A percentile compares a stretch with the other conserved stretches of the same genome.
Conservation (phyloP, 331 rosid genomes). For the Malus hybrid region DNA sequence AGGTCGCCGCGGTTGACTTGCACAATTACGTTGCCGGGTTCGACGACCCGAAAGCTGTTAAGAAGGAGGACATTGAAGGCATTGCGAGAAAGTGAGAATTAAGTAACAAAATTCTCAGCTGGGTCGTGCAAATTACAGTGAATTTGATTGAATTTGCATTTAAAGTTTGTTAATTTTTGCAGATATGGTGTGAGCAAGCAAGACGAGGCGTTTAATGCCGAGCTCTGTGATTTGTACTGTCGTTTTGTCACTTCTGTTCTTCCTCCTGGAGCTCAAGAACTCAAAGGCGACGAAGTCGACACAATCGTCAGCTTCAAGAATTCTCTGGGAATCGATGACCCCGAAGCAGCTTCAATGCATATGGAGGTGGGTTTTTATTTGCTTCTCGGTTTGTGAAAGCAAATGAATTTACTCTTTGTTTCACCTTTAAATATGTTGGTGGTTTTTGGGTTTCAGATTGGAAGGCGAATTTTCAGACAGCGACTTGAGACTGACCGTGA, state of each 20-base stretch:
- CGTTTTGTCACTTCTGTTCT: conserved; percentile 73
- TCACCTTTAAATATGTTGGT: conserved; percentile 14
- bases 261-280: conserved; percentile 80
- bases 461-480: conserved; percentile 81
- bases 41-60: conserved; percentile 58
- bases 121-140: not conserved
- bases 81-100: conserved; percentile 62
- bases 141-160: no score
- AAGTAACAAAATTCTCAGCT: not conserved
- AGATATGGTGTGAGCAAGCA: conserved; percentile 90
- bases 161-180: conserved; percentile 2
- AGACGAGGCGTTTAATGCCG: conserved; percentile 76
- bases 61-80: conserved; percentile 68
- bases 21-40: conserved; percentile 66
- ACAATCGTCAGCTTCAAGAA: conserved; percentile 63
- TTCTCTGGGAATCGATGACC: conserved; percentile 89
- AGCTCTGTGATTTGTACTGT: conserved; percentile 69
- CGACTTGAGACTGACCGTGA: conserved; percentile 94
- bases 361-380: conserved; percentile 55
- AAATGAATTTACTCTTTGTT: not conserved
- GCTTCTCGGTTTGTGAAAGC: conserved; percentile 3
- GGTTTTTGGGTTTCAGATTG: conserved; percentile 51
- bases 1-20: conserved; percentile 77
- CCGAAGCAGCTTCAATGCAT: conserved; percentile 96
- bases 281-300: conserved; percentile 75